These are phyloP conservation scores for Vitis amurensis DNA, from an alignment of 164 flowering plant genomes.

Conservation along the genomic window DNA sequence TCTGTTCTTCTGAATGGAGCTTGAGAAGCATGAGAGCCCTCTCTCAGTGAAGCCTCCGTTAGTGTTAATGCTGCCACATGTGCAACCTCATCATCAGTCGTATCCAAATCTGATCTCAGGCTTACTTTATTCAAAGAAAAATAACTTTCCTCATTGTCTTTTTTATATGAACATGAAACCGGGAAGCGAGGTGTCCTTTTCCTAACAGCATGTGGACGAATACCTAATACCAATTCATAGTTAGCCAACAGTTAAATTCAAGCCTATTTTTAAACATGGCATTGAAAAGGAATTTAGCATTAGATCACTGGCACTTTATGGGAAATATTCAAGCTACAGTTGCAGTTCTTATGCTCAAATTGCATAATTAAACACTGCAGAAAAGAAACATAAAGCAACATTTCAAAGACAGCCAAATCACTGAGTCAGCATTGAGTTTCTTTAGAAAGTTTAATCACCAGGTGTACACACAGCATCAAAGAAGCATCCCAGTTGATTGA, in stretches of 20 bases:
- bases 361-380: too few species aligned
- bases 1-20: conserved; percentile 47
- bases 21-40: conserved; percentile 65
- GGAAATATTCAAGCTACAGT: too few species aligned
- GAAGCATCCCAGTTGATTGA: too few species aligned
- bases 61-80: conserved; percentile 72
- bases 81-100: conserved; percentile 66
- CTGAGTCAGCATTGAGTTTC: too few species aligned
- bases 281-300: too few species aligned
- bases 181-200: conserved; percentile 97
- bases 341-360: too few species aligned
- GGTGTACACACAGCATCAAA: too few species aligned
- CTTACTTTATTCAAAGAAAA: conserved; percentile 38
- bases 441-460: too few species aligned
- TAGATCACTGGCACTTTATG: not conserved
- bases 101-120: conserved; percentile 38
- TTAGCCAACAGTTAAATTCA: conserved; percentile 13
- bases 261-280: not conserved
- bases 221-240: conserved; percentile 40
- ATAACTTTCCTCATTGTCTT: conserved; percentile 32
- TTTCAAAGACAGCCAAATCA: too few species aligned
- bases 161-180: conserved; percentile 52
- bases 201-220: conserved; percentile 78
- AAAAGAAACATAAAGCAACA: too few species aligned
- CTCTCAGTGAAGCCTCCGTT: conserved; percentile 77